Evolutionary conservation across 495 filamentous ascomycete genomes (phyloP).

Genomic region (Hypoxylon fragiforme): DNA sequence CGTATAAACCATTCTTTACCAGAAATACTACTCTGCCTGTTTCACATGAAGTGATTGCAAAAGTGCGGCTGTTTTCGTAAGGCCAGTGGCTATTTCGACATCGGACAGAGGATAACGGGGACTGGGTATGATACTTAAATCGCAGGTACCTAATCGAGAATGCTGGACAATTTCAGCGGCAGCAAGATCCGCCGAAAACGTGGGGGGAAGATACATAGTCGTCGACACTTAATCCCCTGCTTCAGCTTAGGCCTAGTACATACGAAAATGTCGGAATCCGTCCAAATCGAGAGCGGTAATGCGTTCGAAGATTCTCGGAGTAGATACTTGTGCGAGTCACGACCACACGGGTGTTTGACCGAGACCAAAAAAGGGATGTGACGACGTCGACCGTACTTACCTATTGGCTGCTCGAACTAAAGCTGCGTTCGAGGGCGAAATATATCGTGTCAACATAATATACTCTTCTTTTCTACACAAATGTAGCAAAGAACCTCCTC

Average conservation of each 20-base stretch:
- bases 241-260: slow-evolving; percentile 5
- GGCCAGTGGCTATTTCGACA: slow-evolving; percentile 20
- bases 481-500: too few species aligned
- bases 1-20: slow-evolving; percentile 12
- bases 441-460: too few species aligned
- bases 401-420: too few species aligned
- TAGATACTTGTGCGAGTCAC: slow-evolving; percentile 9
- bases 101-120: slow-evolving; percentile 10
- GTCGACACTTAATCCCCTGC: slow-evolving; percentile 22
- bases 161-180: slow-evolving; percentile 22
- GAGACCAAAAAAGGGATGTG: slow-evolving; percentile 8
- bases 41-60: slow-evolving; percentile 8
- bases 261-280: slow-evolving; percentile 17
- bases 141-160: slow-evolving; percentile 35
- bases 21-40: slow-evolving; percentile 8
- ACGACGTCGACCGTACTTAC: slow-evolving; percentile 10
- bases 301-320: slow-evolving; percentile 6
- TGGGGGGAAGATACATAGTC: slow-evolving; percentile 11
- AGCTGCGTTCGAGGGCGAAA: too few species aligned
- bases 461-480: too few species aligned
- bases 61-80: slow-evolving; percentile 7
- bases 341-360: slow-evolving; percentile 11
- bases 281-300: slow-evolving; percentile 13
- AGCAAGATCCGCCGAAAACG: slow-evolving; percentile 30
- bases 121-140: slow-evolving; percentile 13